Evolutionary conservation across 1,284 basidiomycete species (phyloP).

Genomic region (Cryptococcus floricola): DNA sequence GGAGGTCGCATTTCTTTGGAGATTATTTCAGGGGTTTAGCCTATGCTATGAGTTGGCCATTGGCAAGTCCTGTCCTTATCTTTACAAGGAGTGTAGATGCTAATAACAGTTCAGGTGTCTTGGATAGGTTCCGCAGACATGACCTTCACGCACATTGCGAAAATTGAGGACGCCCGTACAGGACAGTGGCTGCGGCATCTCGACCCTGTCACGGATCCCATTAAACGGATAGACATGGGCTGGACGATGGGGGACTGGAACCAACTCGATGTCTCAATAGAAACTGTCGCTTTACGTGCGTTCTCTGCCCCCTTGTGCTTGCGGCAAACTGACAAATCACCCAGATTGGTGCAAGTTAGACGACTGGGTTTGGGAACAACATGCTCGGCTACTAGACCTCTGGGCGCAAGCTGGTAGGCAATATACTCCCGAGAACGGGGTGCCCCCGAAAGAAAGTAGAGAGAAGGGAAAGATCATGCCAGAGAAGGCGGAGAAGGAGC

Average conservation of each 20-base stretch:
- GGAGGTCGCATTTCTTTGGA: constrained; percentile 42
- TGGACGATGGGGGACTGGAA: constrained; percentile 53
- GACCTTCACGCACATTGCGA: constrained; percentile 43
- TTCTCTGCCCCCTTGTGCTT: constrained; percentile 4
- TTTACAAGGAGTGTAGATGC: background rate
- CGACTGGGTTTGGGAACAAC: constrained; percentile 44
- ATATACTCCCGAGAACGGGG: constrained; percentile 38
- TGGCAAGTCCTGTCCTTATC: constrained; percentile 32
- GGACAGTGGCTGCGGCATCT: constrained; percentile 48
- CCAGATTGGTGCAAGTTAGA: constrained; percentile 48
- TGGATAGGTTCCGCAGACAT: constrained; percentile 49
- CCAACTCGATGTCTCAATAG: constrained; percentile 41
- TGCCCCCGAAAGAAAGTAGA: constrained; percentile 31
- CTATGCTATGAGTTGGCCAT: constrained; percentile 50
- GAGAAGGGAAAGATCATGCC: constrained; percentile 37
- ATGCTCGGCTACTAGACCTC: constrained; percentile 28
- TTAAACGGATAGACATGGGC: constrained; percentile 46
- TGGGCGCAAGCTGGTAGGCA: constrained; percentile 39
- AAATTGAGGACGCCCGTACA: constrained; percentile 50
- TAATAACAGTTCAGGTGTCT: constrained; percentile 25
- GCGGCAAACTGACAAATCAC: background rate
- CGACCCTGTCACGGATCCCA: constrained; percentile 44
- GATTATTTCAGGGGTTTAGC: constrained; percentile 50
- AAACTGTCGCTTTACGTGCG: constrained; percentile 49
- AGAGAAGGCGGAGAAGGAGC: constrained; percentile 37